Percentiles rank a stretch among this genome's conserved stretches.
Conservation (phyloP, 2,329 filamentous ascomycete genomes). For the Nannizzia gypsea region DNA sequence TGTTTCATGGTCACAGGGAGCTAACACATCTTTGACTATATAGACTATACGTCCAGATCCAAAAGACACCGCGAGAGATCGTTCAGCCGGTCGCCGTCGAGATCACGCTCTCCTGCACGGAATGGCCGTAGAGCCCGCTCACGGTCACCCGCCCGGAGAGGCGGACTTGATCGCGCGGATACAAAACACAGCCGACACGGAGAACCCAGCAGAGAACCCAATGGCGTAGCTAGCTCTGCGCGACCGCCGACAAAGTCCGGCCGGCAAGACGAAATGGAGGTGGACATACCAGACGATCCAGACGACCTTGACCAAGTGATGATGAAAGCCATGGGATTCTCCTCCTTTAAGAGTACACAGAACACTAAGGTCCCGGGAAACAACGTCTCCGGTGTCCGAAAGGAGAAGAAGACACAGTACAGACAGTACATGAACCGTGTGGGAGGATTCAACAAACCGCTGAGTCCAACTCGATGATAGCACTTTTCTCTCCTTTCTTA, state of each 20-base stretch:
- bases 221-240: conserved; percentile 18
- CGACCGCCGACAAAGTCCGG: conserved; percentile 21
- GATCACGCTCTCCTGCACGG: conserved; percentile 21
- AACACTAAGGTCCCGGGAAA: conserved; percentile 82
- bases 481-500: neutral
- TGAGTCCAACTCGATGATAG: conserved; percentile 35
- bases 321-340: conserved; percentile 82
- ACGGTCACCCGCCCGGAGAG: conserved; percentile 27
- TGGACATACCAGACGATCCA: conserved; percentile 34
- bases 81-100: conserved; percentile 22
- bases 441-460: conserved; percentile 40
- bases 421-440: conserved; percentile 75
- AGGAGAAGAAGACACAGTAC: conserved; percentile 91
- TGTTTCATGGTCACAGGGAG: neutral
- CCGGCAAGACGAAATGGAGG: conserved; percentile 18
- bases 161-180: conserved; percentile 23
- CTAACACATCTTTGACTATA: neutral
- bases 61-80: conserved; percentile 14
- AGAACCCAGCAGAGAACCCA: conserved; percentile 17
- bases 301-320: conserved; percentile 59
- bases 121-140: conserved; percentile 28
- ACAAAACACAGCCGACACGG: conserved; percentile 22
- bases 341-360: conserved; percentile 74
- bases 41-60: neutral
- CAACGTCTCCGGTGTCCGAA: conserved; percentile 66